Evolutionary conservation across 305 asterid species (phyloP).

Genomic region (Fraxinus latifolia): DNA sequence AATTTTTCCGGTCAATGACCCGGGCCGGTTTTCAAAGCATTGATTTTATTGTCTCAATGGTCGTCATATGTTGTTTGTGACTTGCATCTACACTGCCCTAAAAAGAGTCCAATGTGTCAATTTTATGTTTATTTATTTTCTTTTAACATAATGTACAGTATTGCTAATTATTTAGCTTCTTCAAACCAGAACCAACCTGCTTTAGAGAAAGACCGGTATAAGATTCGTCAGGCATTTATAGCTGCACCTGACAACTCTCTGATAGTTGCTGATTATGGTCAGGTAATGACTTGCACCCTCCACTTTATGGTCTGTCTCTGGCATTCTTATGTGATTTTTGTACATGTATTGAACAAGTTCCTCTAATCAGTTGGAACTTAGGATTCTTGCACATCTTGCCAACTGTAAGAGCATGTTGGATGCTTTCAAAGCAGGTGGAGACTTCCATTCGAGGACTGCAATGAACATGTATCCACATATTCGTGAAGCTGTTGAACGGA

Average conservation of each 20-base stretch:
- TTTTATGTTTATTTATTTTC: background rate
- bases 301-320: background rate
- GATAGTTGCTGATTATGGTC: constrained; percentile 97
- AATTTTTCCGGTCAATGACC: background rate
- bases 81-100: background rate
- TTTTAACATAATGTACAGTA: background rate
- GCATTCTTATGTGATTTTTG: constrained; percentile 7
- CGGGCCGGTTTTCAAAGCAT: background rate
- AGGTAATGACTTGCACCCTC: constrained; percentile 46
- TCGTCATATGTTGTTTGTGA: background rate
- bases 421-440: constrained; percentile 98
- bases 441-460: constrained; percentile 98
- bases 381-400: constrained; percentile 98
- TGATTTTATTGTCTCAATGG: constrained; percentile 7
- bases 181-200: constrained; percentile 89
- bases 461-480: constrained; percentile 98
- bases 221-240: constrained; percentile 93
- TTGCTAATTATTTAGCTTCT: constrained; percentile 19
- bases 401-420: constrained; percentile 91
- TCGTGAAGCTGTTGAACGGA: constrained; percentile 68
- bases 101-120: background rate
- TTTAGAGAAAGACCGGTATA: constrained; percentile 95
- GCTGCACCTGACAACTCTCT: constrained; percentile 94
- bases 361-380: constrained; percentile 78
- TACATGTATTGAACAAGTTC: constrained; percentile 25